Evolutionary conservation across 2,329 filamentous ascomycete species (phyloP), one percentile per base, ranked within the genome.

Genomic region (Talaromyces piceae): DNA sequence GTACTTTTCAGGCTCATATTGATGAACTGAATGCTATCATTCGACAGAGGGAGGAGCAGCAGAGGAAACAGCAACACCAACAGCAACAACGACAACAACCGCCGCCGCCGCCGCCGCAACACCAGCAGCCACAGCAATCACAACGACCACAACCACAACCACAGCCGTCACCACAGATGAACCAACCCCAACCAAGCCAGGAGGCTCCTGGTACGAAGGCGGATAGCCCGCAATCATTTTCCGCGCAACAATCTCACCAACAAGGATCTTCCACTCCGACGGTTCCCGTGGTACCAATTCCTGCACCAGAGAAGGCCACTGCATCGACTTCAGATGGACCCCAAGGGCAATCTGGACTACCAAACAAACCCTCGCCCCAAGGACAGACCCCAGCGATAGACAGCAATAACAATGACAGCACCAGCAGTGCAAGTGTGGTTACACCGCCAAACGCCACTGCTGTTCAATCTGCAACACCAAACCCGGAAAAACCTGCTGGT

Each of bases 21-120:
- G 74, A 77, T 54, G 73, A 76, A 52, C 67, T 77, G 9, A 77
- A 76, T 54, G 72, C 70, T 2, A 74, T 76, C 26, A 71, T 77
- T 49, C 70, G 71, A 50, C 63, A 67, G n/a, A 65, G 68, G 53
- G 66, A 71, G 49, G 68, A 69, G 50, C 70, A 72, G 51, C 64
- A 68, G 53, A 63, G 65, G 45, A 63, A 57, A 13, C 63, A 63
- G 16, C 61, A 65, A 11, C 56, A 60, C 4, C 54, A n/a, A 59
- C 60, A 63, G 37, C 59, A 63, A 20, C 47, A 52, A 9, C 54
- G 56, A 31, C 50, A 60, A 33, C 56, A 56, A 22, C 50, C 26
- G 43, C 49, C 47, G 49, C 54, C 59, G 37, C 53, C 55, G 26
- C 45, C 47, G 31, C 46, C 45, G 11, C 57, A 57, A 43, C 30